Percentiles rank a stretch among this genome's conserved stretches.
Evolutionary conservation across 371 early-diverging fungal species (phyloP).

Genomic region (Mucor mucedo): DNA sequence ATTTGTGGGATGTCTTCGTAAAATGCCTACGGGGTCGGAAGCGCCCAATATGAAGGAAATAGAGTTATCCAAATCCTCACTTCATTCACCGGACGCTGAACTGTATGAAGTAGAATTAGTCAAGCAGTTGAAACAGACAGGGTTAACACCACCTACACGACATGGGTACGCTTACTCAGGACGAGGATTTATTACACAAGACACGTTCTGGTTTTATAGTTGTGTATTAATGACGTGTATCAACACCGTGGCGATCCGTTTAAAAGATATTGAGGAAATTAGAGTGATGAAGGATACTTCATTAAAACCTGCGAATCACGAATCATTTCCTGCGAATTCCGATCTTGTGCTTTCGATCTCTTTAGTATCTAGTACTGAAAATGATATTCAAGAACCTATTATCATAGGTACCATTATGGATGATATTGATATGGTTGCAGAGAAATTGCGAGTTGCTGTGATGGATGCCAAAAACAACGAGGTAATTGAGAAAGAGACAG

Average conservation of each 20-base stretch:
- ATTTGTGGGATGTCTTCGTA: conserved; percentile 25
- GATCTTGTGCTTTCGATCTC: conserved; percentile 15
- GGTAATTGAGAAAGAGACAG: conserved; percentile 11
- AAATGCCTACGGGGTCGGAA: not conserved
- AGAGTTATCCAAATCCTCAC: conserved; percentile 1
- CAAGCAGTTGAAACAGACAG: conserved; percentile 1
- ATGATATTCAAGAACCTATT: conserved; percentile 27
- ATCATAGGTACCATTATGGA: conserved; percentile 29
- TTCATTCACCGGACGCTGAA: conserved; percentile 4
- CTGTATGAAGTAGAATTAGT: conserved; percentile 18
- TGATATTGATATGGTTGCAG: conserved; percentile 32
- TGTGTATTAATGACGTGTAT: conserved; percentile 43
- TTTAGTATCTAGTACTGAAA: conserved; percentile 6
- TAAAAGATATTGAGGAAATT: conserved; percentile 40
- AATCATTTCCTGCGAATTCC: conserved; percentile 11
- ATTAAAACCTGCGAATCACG: conserved; percentile 1
- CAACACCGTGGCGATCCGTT: conserved; percentile 38
- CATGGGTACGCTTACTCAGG: conserved; percentile 47
- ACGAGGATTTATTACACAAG: conserved; percentile 44
- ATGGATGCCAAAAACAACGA: conserved; percentile 38
- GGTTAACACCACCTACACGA: conserved; percentile 20
- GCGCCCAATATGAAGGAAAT: not conserved
- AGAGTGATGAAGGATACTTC: conserved; percentile 31
- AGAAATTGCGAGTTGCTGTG: conserved; percentile 40
- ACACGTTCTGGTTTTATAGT: conserved; percentile 51